Base-by-base conservation (phyloP, 768 basidiomycete species). In the Tubosaeta sp. region DNA sequence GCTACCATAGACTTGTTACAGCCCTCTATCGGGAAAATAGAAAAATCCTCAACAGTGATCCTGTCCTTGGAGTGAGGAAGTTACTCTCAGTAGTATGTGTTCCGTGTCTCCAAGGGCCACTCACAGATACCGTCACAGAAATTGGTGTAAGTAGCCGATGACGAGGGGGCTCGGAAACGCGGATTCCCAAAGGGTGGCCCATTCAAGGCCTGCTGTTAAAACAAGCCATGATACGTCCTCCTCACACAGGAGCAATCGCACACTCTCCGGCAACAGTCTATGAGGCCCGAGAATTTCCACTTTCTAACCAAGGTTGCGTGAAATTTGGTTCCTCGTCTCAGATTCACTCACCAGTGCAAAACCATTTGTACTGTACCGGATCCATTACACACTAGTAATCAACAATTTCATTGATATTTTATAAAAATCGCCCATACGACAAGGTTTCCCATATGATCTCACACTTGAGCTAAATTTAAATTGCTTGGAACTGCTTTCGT, bases 61-160 rank as follows among this genome's bases (percentile, higher is more conserved):
- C 80, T 12, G 88, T 92, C 3, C 91, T 92, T 67, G 90, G 91
- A 11, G 90, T 88, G 19, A 89, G 88, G 68, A 77, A 79, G 44
- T 88, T 85, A 6, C 74, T 94, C 27, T 77, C 91, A n/a, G 80
- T 90, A 57, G 89, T 91, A 68, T 47, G 82, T 74, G 8, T 37
- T n/a, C 10, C 17, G 7, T 35, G 8, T 47, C 31, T 44, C 31
- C 17, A 7, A 17, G 29, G 1, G 33, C 7, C 19, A 19, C 12
- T 46, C 35, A 43, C 46, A 19, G 39, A 51, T 5, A 29, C 27
- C 8, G 5, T 4, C 10, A 48, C 62, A 86, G 85, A 75, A 76
- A 41, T 69, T 82, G 26, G 71, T 78, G 43, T 68, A 78, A 16
- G 66, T 90, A 27, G 68, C 76, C 1, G 82, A 88, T 53, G 74